These are phyloP conservation scores for Penicillium sp. DNA, from an alignment of 2,329 filamentous ascomycete species.

Conservation along the genomic window DNA sequence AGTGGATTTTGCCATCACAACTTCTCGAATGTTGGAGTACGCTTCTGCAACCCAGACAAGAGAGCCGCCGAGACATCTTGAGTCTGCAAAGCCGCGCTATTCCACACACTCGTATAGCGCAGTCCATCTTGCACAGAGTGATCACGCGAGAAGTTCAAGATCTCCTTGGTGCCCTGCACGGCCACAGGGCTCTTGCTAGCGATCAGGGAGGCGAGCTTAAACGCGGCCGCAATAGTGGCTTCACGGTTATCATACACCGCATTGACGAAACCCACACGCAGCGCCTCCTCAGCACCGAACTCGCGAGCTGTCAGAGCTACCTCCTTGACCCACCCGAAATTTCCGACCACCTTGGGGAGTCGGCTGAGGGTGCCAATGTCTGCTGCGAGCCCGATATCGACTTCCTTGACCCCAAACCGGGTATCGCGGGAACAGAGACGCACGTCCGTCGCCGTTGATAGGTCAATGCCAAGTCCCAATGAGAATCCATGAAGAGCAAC, in stretches of 20 bases:
- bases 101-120: conserved; percentile 85
- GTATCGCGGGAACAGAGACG: conserved; percentile 40
- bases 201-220: conserved; percentile 65
- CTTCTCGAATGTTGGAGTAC: conserved; percentile 80
- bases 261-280: conserved; percentile 47
- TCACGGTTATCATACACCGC: conserved; percentile 53
- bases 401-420: conserved; percentile 49
- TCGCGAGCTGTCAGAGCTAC: conserved; percentile 46
- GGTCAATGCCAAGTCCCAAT: conserved; percentile 74
- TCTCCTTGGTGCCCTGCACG: conserved; percentile 81
- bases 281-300: conserved; percentile 48
- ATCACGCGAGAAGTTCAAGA: conserved; percentile 79
- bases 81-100: conserved; percentile 77
- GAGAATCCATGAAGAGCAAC: conserved; percentile 76
- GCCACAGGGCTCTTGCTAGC: conserved; percentile 84
- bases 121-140: conserved; percentile 74
- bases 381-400: conserved; percentile 52
- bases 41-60: conserved; percentile 73
- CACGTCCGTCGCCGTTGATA: conserved; percentile 46
- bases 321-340: conserved; percentile 51
- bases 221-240: conserved; percentile 60
- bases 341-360: conserved; percentile 49
- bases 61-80: conserved; percentile 73
- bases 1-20: conserved; percentile 50
- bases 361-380: conserved; percentile 50